Conservation (phyloP, 169 alveolate genomes). For the Eimeria falciformis region DNA sequence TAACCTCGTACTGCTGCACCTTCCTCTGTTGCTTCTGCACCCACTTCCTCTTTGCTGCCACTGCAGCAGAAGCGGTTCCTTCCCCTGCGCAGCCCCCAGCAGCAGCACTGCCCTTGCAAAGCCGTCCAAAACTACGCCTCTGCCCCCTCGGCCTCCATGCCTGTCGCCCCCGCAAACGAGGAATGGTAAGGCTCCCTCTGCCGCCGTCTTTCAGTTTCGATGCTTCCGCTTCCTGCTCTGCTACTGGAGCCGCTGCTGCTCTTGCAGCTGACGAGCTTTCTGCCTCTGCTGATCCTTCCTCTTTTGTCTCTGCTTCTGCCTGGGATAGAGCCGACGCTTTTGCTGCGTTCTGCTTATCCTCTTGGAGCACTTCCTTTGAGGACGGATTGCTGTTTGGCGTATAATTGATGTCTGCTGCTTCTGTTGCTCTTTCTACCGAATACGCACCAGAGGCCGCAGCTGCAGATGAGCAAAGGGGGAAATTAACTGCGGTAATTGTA, state of each 20-base stretch:
- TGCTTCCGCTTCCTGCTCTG: not conserved
- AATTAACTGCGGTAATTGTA: not conserved
- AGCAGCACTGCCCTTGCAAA: slow-evolving; percentile 52
- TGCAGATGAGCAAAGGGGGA: too few relatives aligned
- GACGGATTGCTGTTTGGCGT: not conserved
- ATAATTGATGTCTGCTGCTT: not conserved
- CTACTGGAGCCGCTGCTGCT: slow-evolving; percentile 30
- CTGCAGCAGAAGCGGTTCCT: not conserved
- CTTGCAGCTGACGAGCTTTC: not conserved
- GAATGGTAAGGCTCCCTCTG: not conserved
- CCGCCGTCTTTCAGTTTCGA: not conserved
- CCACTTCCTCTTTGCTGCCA: slow-evolving; percentile 55
- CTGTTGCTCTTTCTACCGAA: too few relatives aligned
- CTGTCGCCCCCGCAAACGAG: slow-evolving; percentile 50
- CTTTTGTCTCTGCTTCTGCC: not conserved
- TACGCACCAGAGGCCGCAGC: too few relatives aligned
- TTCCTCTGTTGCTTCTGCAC: slow-evolving; percentile 48
- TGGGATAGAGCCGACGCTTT: not conserved
- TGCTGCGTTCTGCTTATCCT: not conserved
- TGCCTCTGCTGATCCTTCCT: not conserved
- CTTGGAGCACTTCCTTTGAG: too few relatives aligned
- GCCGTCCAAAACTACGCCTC: slow-evolving; percentile 65
- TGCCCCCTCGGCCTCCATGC: slow-evolving; percentile 72
- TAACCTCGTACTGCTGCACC: slow-evolving; percentile 5
- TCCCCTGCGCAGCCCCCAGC: slow-evolving; percentile 50